Conservation (phyloP, 2,329 filamentous ascomycete genomes). For the Onygenales sp. region DNA sequence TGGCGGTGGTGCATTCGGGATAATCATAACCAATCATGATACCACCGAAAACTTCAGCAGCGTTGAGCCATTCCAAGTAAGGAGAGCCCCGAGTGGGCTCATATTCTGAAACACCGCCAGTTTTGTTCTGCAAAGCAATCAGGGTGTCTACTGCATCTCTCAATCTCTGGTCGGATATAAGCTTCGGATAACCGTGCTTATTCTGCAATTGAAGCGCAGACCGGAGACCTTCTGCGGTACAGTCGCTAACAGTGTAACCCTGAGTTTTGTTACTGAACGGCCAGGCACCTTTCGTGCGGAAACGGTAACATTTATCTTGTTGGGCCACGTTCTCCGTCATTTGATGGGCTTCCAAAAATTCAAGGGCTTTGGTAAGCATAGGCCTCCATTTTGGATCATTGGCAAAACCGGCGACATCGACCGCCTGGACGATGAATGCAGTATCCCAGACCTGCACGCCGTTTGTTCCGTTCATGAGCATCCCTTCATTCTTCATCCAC, state of each 20-base stretch:
- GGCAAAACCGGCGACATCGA: conserved; percentile 70
- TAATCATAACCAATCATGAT: conserved; percentile 99
- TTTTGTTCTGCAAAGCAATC: conserved; percentile 79
- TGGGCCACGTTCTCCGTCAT: conserved; percentile 74
- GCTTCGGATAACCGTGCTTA: conserved; percentile 60
- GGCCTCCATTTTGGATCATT: conserved; percentile 65
- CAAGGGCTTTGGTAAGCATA: conserved; percentile 73
- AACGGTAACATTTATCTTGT: conserved; percentile 74
- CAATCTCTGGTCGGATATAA: conserved; percentile 68
- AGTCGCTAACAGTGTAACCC: conserved; percentile 93
- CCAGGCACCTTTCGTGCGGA: conserved; percentile 88
- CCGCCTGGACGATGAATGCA: conserved; percentile 74
- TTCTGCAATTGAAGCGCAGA: conserved; percentile 76
- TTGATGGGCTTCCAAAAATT: conserved; percentile 84
- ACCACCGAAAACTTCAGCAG: conserved; percentile 87
- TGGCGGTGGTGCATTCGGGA: conserved; percentile 92
- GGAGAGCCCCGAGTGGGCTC: conserved; percentile 72
- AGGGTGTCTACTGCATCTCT: conserved; percentile 86
- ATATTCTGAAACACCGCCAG: conserved; percentile 83
- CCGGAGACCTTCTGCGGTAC: conserved; percentile 84
- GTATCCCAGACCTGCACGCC: conserved; percentile 99
- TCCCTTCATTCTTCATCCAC: conserved; percentile 86
- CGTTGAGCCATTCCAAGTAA: conserved; percentile 77
- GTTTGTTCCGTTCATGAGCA: conserved; percentile 93
- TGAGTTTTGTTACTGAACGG: conserved; percentile 88